These are phyloP conservation scores for Alternaria hordeiaustralica DNA, from an alignment of 2,329 filamentous ascomycete genomes.

Conservation along the genomic window DNA sequence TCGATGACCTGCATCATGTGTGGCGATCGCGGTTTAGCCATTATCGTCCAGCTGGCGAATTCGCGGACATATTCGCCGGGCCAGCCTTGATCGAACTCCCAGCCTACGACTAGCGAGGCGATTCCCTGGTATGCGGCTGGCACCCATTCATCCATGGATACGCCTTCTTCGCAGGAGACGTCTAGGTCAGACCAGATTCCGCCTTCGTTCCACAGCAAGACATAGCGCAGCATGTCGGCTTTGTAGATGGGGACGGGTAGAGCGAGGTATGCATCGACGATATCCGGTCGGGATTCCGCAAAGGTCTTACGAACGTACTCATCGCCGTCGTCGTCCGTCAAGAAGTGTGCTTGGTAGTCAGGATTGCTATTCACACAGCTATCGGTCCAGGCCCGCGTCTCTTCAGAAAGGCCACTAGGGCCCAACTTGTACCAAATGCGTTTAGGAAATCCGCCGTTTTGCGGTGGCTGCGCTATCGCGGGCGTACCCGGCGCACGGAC, in stretches of 20 bases:
- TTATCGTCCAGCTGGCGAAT: constrained; percentile 43
- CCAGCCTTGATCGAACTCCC: constrained; percentile 47
- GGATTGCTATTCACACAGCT: constrained; percentile 41
- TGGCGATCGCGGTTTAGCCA: constrained; percentile 30
- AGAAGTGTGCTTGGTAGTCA: constrained; percentile 32
- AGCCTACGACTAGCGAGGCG: constrained; percentile 47
- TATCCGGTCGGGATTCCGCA: constrained; percentile 42
- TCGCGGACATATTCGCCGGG: constrained; percentile 23
- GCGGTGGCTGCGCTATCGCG: neutral
- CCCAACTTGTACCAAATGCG: constrained; percentile 52
- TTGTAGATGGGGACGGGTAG: constrained; percentile 50
- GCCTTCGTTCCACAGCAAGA: constrained; percentile 51
- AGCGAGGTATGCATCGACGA: constrained; percentile 45
- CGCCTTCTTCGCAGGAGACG: constrained; percentile 40
- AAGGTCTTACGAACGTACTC: constrained; percentile 45
- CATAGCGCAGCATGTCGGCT: constrained; percentile 53
- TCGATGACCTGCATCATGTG: constrained; percentile 38
- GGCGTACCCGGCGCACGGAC: neutral
- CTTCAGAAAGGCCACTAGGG: constrained; percentile 42
- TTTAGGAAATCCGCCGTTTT: constrained; percentile 30
- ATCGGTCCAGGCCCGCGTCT: constrained; percentile 40
- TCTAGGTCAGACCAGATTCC: constrained; percentile 55
- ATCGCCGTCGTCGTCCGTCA: constrained; percentile 43
- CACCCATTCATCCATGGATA: constrained; percentile 47
- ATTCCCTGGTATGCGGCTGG: constrained; percentile 39